Conservation (phyloP, 345 rosid genomes). For the Corchorus capsularis region DNA sequence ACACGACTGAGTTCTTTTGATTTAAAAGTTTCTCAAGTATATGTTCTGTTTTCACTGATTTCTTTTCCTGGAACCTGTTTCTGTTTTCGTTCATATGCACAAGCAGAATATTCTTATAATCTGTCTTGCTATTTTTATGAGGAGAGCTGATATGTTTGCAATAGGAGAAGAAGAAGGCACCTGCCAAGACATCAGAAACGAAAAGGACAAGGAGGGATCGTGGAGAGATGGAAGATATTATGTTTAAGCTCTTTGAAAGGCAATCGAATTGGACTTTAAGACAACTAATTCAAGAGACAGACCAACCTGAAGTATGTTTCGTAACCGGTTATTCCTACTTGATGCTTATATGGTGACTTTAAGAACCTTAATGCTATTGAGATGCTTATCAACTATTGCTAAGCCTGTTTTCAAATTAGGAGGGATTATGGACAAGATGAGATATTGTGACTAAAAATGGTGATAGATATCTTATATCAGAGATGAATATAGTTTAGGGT, state of each 20-base stretch:
- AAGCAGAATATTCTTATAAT: constrained; percentile 19
- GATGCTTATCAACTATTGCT: background rate
- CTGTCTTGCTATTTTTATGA: constrained; percentile 19
- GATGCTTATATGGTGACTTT: background rate
- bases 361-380: constrained; percentile 5
- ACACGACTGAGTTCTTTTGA: constrained; percentile 28
- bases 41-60: constrained; percentile 18
- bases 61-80: constrained; percentile 15
- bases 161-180: constrained; percentile 79
- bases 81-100: background rate
- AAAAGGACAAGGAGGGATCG: constrained; percentile 92
- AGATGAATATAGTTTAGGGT: background rate
- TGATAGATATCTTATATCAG: background rate
- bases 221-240: constrained; percentile 81
- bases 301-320: constrained; percentile 80
- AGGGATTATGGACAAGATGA: background rate
- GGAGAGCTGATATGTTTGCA: constrained; percentile 28
- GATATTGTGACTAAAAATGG: background rate
- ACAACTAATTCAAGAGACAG: constrained; percentile 81
- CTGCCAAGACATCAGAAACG: constrained; percentile 52
- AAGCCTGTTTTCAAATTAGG: constrained; percentile 7
- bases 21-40: constrained; percentile 5
- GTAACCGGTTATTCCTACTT: constrained; percentile 12
- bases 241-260: constrained; percentile 93
- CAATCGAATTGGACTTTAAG: constrained; percentile 83